Evolutionary conservation across 352 stramenopile genomes (phyloP).

Genomic region (Phytophthora constricta): DNA sequence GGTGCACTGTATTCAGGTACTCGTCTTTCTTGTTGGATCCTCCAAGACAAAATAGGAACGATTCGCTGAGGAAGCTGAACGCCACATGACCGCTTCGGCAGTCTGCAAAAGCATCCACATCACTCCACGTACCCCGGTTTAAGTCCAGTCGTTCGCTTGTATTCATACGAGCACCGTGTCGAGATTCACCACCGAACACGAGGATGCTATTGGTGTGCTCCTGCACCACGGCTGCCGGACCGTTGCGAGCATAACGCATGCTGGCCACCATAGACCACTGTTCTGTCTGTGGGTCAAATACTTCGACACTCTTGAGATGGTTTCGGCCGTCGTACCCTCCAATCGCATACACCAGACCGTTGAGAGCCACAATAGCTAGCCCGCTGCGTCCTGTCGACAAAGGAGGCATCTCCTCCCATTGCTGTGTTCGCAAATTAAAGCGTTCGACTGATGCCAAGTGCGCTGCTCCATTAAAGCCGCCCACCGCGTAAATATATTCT

Average conservation of each 20-base stretch:
- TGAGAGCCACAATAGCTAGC: constrained; percentile 55
- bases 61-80: constrained; percentile 63
- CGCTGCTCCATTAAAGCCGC: constrained; percentile 74
- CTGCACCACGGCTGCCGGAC: constrained; percentile 58
- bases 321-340: constrained; percentile 72
- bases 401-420: constrained; percentile 62
- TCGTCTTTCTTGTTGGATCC: constrained; percentile 85
- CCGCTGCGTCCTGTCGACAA: constrained; percentile 64
- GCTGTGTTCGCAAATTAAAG: constrained; percentile 49
- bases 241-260: constrained; percentile 74
- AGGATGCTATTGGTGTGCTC: constrained; percentile 57
- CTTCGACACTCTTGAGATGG: constrained; percentile 72
- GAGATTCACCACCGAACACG: constrained; percentile 73
- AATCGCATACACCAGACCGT: constrained; percentile 64
- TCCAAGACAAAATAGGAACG: constrained; percentile 73
- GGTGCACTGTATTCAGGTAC: constrained; percentile 71
- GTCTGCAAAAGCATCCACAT: constrained; percentile 64
- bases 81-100: constrained; percentile 71
- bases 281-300: constrained; percentile 58
- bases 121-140: constrained; percentile 47
- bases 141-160: constrained; percentile 65
- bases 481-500: constrained; percentile 67
- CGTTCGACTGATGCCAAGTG: constrained; percentile 66
- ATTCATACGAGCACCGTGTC: constrained; percentile 68
- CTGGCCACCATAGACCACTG: constrained; percentile 49